Percentiles rank a stretch among this genome's conserved stretches.
phyloP scores from a whole-genome alignment of 108 stramenopile genomes.

The Skeletonema grethae region DNA sequence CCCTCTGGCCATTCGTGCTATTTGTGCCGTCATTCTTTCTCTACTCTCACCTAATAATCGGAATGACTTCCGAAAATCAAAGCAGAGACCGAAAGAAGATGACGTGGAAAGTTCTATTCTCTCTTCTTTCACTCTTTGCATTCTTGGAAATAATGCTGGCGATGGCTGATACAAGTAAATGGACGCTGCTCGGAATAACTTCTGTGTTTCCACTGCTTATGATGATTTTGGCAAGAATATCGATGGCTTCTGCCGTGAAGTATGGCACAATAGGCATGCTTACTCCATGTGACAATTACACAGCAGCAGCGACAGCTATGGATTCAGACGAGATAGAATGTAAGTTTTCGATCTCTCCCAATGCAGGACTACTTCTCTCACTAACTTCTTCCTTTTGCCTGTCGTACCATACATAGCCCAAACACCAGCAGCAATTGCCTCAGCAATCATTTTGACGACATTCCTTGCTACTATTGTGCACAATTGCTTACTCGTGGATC shows the following conservation, averaged over 20 bases:
- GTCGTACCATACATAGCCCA: background rate
- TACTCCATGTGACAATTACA: background rate
- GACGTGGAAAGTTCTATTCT: background rate
- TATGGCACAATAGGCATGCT: background rate
- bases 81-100: background rate
- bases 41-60: background rate
- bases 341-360: background rate
- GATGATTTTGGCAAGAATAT: background rate
- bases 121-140: slow-evolving; percentile 4
- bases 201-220: background rate
- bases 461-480: background rate
- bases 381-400: background rate
- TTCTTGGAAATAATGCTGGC: slow-evolving; percentile 1
- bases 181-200: slow-evolving; percentile 3
- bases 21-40: slow-evolving; percentile 3
- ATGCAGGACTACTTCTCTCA: background rate
- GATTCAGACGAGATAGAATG: background rate
- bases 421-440: background rate
- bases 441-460: background rate
- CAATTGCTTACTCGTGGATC: background rate
- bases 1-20: background rate
- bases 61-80: slow-evolving; percentile 3
- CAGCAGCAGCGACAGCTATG: background rate
- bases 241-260: background rate
- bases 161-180: background rate